Evolutionary conservation across 2,329 filamentous ascomycete genomes (phyloP).

Genomic region (Aspergillus unguis): DNA sequence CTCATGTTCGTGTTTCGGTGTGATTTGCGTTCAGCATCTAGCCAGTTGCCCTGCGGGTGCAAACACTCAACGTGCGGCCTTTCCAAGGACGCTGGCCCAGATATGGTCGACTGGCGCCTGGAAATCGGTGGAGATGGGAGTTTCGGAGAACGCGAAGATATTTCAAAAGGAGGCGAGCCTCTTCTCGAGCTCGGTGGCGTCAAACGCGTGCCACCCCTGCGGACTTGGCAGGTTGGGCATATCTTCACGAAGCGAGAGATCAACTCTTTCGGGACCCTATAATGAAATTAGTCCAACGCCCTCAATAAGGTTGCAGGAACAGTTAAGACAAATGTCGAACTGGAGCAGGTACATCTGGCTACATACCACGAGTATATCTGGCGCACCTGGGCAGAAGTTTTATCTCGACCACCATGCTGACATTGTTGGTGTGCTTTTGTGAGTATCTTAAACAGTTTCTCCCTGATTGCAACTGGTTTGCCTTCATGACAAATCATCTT

Average conservation of each 20-base stretch:
- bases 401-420: conserved; percentile 52
- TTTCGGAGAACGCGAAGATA: conserved; percentile 32
- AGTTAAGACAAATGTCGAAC: not conserved
- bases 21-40: conserved; percentile 25
- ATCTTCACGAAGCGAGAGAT: conserved; percentile 53
- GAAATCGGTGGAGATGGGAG: conserved; percentile 37
- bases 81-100: conserved; percentile 24
- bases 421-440: conserved; percentile 50
- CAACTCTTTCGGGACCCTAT: conserved; percentile 51
- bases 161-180: conserved; percentile 37
- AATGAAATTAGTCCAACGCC: not conserved
- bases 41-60: conserved; percentile 29
- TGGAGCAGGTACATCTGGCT: not conserved
- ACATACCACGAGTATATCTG: conserved; percentile 50
- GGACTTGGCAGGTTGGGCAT: conserved; percentile 49
- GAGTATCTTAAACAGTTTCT: conserved; percentile 51
- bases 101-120: conserved; percentile 36
- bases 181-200: conserved; percentile 41
- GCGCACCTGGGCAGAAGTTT: conserved; percentile 51
- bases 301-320: not conserved
- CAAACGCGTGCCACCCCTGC: conserved; percentile 41
- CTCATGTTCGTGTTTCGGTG: conserved; percentile 19
- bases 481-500: conserved; percentile 50
- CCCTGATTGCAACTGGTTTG: conserved; percentile 52
- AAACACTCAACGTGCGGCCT: conserved; percentile 31